A percentile compares a stretch with the other conserved stretches of the same genome.
These are phyloP conservation scores for Amphibolis antarctica DNA, from an alignment of 106 monocot genomes.

Conservation along the genomic window DNA sequence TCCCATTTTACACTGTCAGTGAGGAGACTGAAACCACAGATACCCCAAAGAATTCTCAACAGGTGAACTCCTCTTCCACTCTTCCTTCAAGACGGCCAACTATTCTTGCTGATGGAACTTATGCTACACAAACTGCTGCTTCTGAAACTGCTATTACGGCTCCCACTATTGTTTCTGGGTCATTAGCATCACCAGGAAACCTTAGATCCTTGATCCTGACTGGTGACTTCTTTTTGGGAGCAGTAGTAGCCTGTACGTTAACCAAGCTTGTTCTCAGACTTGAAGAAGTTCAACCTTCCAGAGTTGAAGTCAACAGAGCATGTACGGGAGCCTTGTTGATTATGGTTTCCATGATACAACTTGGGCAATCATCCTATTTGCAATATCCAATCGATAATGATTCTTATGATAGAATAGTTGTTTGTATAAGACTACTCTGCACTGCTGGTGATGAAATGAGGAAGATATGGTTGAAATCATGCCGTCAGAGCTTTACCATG, in stretches of 20 bases:
- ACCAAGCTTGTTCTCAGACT: conserved; percentile 76
- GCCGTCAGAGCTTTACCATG: conserved; percentile 74
- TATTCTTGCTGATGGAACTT: conserved; percentile 83
- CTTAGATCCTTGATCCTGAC: conserved; percentile 65
- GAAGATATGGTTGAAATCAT: conserved; percentile 77
- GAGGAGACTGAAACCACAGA: conserved; percentile 53
- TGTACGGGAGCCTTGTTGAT: conserved; percentile 42
- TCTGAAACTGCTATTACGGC: conserved; percentile 49
- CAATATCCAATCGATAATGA: conserved; percentile 73
- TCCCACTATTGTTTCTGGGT: conserved; percentile 42
- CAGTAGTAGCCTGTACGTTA: conserved; percentile 62
- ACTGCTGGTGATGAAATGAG: conserved; percentile 79
- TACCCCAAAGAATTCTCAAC: conserved; percentile 24
- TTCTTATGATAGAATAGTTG: conserved; percentile 71
- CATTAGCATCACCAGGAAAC: conserved; percentile 45
- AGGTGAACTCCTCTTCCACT: conserved; percentile 33
- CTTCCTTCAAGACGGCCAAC: conserved; percentile 71
- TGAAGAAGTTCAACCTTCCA: conserved; percentile 76
- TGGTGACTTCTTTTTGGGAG: conserved; percentile 80
- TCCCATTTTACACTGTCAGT: conserved; percentile 62
- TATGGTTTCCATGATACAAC: conserved; percentile 74
- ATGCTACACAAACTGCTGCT: conserved; percentile 94
- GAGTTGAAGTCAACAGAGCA: conserved; percentile 49
- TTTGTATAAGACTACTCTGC: conserved; percentile 81
- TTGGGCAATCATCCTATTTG: conserved; percentile 64